Base-by-base conservation (phyloP, 139 green algal species). In the Diplosphaera chodatii region DNA sequence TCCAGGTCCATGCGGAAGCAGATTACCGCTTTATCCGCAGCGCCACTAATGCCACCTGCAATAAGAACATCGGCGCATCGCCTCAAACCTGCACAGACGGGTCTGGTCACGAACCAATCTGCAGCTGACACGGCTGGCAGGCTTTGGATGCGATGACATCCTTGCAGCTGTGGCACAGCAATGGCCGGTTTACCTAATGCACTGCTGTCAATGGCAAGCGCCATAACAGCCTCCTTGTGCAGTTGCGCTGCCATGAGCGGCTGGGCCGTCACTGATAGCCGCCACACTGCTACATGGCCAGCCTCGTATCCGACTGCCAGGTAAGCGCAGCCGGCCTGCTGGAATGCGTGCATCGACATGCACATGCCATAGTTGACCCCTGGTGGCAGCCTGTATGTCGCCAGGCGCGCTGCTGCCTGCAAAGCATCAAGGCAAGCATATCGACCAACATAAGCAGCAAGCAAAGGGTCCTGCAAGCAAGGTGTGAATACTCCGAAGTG, bases 241-340 rank as follows among this genome's bases (percentile, higher is more conserved):
- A 82, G 37, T 5, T 77, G 69, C 25, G 59, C 28, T 18, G 40
- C 63, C 10, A 32, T 66, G 15, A 82, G 22, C 23, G 67, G 62
- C 27, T 69, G n/a, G 0, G 13, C 22, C 2, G 70, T 37, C 10
- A 62, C 23, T n/a, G 41, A n/a, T 0, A 79, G 22, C 56, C 79
- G 67, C 83, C 84, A 90, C 1, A 90, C 55, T 28, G 68, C 75
- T 3, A 87, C 65, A 30, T 62, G 66, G 64, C 84, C 84, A 63
- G 77, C 77, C 68, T 90, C 84, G 27, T 90, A 90, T 0, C 80
- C 84, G 4, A 48, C 73, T 16, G 77, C 64, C 22, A 87, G n/a
- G 64, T 48, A 70, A 31, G 64, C n/a, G 21, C 69, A 32, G 16
- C 63, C 18, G 20, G 0, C n/a, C 31, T 32, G 34, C 3, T 23